Base-by-base conservation (phyloP, 1,284 basidiomycete species). In the Melampsora americana region DNA sequence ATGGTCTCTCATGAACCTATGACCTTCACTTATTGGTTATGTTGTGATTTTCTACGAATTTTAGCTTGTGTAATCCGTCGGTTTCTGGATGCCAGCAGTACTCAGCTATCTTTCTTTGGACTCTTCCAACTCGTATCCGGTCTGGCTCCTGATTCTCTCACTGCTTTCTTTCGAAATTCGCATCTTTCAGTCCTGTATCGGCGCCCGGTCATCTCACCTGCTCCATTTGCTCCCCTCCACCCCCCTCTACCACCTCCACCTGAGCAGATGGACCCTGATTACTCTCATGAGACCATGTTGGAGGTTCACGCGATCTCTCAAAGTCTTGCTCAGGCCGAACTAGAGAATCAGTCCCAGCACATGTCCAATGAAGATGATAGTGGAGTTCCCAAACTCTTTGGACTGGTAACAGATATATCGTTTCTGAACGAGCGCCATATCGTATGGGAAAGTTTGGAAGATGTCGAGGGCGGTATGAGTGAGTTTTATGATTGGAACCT, bases 131-230 rank as follows among this genome's bases (percentile, higher is more conserved):
- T 84, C n/a, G 79, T 79, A 26, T 79, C 79, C 28, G 78, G 78
- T 7, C 78, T 84, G 32, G 77, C 80, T 7, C 80, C 81, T 0
- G 79, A 80, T 5, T 78, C 79, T 0, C 87, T 91, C 32, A 88
- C 89, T 32, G 90, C 91, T 1, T 87, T 95, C 75, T 95, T 95
- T 86, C 89, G 93, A 77, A 92, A 89, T 83, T 92, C 92, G 0
- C 93, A 95, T 80, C 88, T 96, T 12, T 90, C 90, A 0, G 92
- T 95, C 4, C 85, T 96, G 0, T 91, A 93, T 85, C 91, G 90
- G 80, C 85, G 86, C 1, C 82, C 81, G 0, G 14, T 68, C 80
- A 2, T 77, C 59, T 78, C 68, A 39, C 59, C 56, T 78, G 80
- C 65, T 77, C 80, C 14, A 78, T 35, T 39, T 74, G 28, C 42